Evolutionary conservation across 2,329 filamentous ascomycete genomes (phyloP).

Genomic region (Fusarium nygamai): DNA sequence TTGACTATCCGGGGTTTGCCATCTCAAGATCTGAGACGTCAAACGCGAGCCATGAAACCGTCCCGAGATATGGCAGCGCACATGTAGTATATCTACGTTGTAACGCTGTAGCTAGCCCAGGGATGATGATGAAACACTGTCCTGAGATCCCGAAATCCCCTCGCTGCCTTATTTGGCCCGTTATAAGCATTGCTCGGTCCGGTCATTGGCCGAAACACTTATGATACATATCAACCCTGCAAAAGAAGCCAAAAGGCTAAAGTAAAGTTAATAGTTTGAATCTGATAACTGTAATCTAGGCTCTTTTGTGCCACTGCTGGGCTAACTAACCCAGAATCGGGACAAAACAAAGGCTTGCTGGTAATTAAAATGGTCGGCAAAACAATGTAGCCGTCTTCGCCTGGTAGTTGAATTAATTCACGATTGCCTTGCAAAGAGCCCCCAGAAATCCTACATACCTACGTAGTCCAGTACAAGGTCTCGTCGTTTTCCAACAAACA

Average conservation of each 20-base stretch:
- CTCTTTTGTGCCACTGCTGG: not conserved
- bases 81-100: slow-evolving; percentile 1
- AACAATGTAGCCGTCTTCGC: not conserved
- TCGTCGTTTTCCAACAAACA: not conserved
- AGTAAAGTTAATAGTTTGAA: not conserved
- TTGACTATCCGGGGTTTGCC: slow-evolving; percentile 8
- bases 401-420: not conserved
- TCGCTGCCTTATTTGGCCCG: not conserved
- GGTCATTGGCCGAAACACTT: slow-evolving; percentile 18
- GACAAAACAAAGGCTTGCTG: not conserved
- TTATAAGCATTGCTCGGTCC: slow-evolving; percentile 5
- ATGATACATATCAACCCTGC: slow-evolving; percentile 21
- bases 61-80: slow-evolving; percentile 5
- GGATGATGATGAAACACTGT: slow-evolving; percentile 17
- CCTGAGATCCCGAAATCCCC: slow-evolving; percentile 4
- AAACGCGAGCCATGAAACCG: slow-evolving; percentile 25
- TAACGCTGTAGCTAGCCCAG: slow-evolving; percentile 2
- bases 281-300: not conserved
- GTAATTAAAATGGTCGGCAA: not conserved
- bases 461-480: not conserved
- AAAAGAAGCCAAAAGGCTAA: not conserved
- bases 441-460: not conserved
- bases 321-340: not conserved
- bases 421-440: not conserved
- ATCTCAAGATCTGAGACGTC: slow-evolving; percentile 22